Percentiles rank a stretch among this genome's conserved stretches.
phyloP scores from a whole-genome alignment of 495 filamentous ascomycete genomes.

The Aspergillus incahuasiensis region DNA sequence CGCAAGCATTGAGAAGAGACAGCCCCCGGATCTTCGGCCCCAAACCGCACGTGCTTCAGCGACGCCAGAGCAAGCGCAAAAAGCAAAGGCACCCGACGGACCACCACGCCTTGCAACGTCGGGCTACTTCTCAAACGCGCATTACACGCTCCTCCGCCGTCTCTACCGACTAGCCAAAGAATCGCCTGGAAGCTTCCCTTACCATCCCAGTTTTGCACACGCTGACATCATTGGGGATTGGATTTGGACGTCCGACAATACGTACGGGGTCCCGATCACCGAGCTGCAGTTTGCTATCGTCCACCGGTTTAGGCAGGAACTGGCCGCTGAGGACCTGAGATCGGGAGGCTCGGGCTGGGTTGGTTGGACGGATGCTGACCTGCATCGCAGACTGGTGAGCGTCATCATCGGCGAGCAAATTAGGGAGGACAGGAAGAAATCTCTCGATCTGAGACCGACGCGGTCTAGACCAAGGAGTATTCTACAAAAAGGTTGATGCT shows the following conservation, averaged over 20 bases:
- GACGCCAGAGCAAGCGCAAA: constrained; percentile 1
- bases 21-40: background rate
- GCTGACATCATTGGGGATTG: constrained; percentile 43
- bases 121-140: constrained; percentile 44
- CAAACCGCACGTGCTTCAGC: background rate
- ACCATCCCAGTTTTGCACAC: constrained; percentile 33
- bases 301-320: constrained; percentile 41
- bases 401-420: constrained; percentile 47
- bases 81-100: constrained; percentile 12
- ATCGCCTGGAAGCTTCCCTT: constrained; percentile 36
- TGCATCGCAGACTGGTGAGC: constrained; percentile 43
- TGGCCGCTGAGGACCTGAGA: constrained; percentile 33
- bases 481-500: background rate
- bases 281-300: constrained; percentile 45
- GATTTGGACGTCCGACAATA: constrained; percentile 43
- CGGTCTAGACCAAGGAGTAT: constrained; percentile 1
- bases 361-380: constrained; percentile 44
- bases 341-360: constrained; percentile 39
- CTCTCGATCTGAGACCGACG: background rate
- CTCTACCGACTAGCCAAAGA: constrained; percentile 40
- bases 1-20: background rate
- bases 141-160: constrained; percentile 38
- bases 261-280: constrained; percentile 41
- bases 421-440: constrained; percentile 33
- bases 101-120: constrained; percentile 30